Base-by-base conservation (phyloP, 768 basidiomycete genomes). In the Boletus reticulatus region DNA sequence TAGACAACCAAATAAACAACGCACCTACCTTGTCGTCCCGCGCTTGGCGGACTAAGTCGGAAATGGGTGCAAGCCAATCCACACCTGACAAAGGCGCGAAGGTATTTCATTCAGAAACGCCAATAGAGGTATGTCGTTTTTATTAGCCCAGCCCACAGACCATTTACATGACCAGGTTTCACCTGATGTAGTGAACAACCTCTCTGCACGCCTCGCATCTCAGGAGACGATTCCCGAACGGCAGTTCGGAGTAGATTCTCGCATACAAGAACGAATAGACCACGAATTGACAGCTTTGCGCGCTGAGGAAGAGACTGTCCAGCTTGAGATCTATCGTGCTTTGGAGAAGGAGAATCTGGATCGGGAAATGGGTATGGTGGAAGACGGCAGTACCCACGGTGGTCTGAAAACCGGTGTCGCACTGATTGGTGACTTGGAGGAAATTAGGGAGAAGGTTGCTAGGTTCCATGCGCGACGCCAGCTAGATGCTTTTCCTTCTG, bases 321-420 rank as follows among this genome's bases (percentile, higher is more conserved):
- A 80, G 42, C 74, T 77, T 45, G 82, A 92, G 73, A 92, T 95
- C 34, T 87, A 90, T 64, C 75, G 69, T 32, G 90, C 89, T 2
- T 76, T 95, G 46, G 89, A 94, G 76, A 88, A 85, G 75, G 92
- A 94, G 75, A 95, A 94, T 72, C 70, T 94, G 48, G 89, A 93
- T 70, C 79, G 81, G 54, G 92, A 94, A 72, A 79, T 76, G 61
- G 69, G 72, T 27, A 78, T 80, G 76, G 77, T 78, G 16, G 81
- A 79, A 36, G 76, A 71, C 36, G 74, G 58, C 31, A 57, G 66
- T 10, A 63, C 73, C 31, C 79, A 77, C 19, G 76, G 73, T 20
- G 68, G 76, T 29, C 65, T 84, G 43, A 84, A 78, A 66, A 85
- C 80, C 61, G 88, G 84, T 55, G 76, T 82, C 8, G 76, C 79